Evolutionary conservation across 306 rosid species (phyloP).

Genomic region (Fragaria iinumae): DNA sequence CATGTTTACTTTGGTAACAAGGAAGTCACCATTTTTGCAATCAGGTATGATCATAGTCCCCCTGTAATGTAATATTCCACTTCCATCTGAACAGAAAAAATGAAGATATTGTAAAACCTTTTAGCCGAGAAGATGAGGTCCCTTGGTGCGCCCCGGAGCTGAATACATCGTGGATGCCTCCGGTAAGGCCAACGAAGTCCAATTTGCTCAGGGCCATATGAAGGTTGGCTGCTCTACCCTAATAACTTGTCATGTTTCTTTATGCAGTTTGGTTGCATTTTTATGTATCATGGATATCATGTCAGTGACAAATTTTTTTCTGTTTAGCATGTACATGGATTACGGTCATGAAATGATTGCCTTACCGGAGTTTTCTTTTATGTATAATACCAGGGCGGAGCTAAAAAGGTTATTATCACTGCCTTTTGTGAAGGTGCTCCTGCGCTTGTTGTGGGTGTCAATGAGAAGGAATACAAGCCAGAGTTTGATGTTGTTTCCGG

Average conservation of each 20-base stretch:
- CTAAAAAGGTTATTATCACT: slow-evolving; percentile 85
- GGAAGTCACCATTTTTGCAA: slow-evolving; percentile 52
- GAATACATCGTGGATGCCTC: slow-evolving; percentile 55
- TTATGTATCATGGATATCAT: neutral
- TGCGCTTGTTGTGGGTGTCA: slow-evolving; percentile 91
- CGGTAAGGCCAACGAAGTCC: slow-evolving; percentile 57
- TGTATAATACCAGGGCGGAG: slow-evolving; percentile 65
- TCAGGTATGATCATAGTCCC: slow-evolving; percentile 37
- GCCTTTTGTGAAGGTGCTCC: slow-evolving; percentile 90
- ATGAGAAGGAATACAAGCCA: slow-evolving; percentile 79
- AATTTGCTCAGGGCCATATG: slow-evolving; percentile 62
- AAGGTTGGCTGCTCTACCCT: slow-evolving; percentile 35
- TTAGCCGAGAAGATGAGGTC: slow-evolving; percentile 40
- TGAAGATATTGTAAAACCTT: neutral
- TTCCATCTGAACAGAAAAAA: neutral
- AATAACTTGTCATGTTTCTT: neutral
- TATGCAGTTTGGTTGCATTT: neutral
- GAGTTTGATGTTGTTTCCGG: slow-evolving; percentile 75
- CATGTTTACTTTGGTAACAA: slow-evolving; percentile 67
- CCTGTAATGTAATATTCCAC: neutral
- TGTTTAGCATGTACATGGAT: neutral
- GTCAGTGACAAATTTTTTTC: neutral
- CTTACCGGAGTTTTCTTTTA: neutral
- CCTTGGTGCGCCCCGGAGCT: slow-evolving; percentile 62
- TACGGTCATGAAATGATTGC: neutral